Conservation (phyloP, 176 grass and related monocot species). For the Aegilops longissima region DNA sequence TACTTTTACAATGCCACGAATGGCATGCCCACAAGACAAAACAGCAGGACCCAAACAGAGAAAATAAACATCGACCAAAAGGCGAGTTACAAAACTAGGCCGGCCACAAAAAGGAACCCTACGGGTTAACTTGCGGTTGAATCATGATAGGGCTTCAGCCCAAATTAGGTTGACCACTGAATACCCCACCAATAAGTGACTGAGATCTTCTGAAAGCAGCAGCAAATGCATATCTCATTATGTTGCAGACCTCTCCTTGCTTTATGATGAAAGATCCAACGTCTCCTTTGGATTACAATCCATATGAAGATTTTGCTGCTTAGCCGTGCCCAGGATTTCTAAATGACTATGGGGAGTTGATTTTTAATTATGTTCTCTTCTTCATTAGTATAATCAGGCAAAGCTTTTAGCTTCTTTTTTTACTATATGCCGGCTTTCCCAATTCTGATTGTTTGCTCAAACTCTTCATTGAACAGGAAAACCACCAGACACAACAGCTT, state of each 20-base stretch:
- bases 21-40: neutral
- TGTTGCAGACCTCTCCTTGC: neutral
- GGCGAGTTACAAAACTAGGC: neutral
- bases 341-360: neutral
- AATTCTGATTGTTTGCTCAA: slow-evolving; percentile 16
- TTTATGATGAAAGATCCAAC: neutral
- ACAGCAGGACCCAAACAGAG: neutral
- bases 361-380: neutral
- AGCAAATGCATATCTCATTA: neutral
- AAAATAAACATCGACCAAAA: neutral
- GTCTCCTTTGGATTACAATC: neutral
- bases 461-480: slow-evolving; percentile 57
- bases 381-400: slow-evolving; percentile 1
- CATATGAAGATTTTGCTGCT: neutral
- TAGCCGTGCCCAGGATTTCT: neutral
- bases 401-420: slow-evolving; percentile 4
- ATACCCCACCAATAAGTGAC: neutral
- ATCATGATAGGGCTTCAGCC: neutral
- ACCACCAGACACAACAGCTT: slow-evolving; percentile 40
- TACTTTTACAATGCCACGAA: neutral
- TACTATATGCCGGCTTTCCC: neutral
- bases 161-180: neutral
- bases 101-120: neutral
- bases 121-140: neutral
- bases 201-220: neutral